Evolutionary conservation across 2,329 filamentous ascomycete genomes (phyloP), one percentile per base, ranked within the genome.

Genomic region (Graphium sp.): DNA sequence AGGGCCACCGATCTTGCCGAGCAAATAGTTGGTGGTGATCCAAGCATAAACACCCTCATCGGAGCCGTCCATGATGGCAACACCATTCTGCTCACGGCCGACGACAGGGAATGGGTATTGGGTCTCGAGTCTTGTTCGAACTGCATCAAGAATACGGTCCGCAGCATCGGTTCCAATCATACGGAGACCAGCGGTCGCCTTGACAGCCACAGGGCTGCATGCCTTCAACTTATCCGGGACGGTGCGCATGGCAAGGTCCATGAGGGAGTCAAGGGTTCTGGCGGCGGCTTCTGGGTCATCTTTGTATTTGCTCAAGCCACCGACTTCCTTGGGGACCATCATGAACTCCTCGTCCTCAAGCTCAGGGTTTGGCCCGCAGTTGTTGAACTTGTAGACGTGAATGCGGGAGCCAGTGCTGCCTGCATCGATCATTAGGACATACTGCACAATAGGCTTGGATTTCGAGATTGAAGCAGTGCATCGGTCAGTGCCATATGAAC

Each of bases 21-120:
- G 72, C 22, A 98, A 76, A 55, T 98, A 98, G 64, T 98, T 98
- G 39, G 84, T 89, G 6, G 89, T 98, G 50, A 98, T 92, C 89
- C 89, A 98, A 30, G 89, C 91, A 48, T 92, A 98, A 18, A 98
- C 87, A 48, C 89, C 89, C 58, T 98, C 89, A 46, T 94, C 81
- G 28, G 81, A 84, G 36, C 89, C 89, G 43, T 93, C 85, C 89
- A 98, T 98, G 50, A 98, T 91, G 37, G 84, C 72, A 17, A 98
- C 83, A 32, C 91, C 89, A 31, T 80, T 74, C 41, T 87, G 75
- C 43, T 83, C 81, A 38, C 74, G 66, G 9, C 81, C 77, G 32
- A 98, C 79, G 23, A 98, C 81, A 1, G 89, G 84, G 67, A 98
- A 98, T 9, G 89, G 89, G 46, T 91, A 98, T 34, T 73, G 68